Evolutionary conservation across 192 early-diverging fungal species (phyloP).

Genomic region (Spinellus fusiger): DNA sequence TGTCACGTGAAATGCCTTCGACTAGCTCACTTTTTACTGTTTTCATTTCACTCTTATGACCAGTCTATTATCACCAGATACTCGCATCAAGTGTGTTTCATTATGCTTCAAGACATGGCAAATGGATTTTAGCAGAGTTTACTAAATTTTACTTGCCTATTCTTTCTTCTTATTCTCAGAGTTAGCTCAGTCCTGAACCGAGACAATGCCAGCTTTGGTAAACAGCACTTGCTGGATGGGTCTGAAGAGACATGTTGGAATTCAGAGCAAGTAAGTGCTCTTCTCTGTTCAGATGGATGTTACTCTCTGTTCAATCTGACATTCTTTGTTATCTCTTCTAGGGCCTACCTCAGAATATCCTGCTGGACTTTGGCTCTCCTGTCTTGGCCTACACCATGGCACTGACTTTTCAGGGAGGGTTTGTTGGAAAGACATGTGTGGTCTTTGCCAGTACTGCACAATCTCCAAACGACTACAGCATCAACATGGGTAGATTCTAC

Average conservation of each 20-base stretch:
- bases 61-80: constrained; percentile 3
- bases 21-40: neutral
- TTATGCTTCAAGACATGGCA: too few relatives aligned
- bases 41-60: neutral
- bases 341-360: constrained; percentile 71
- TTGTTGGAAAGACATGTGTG: constrained; percentile 67
- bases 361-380: constrained; percentile 56
- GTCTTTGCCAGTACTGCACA: constrained; percentile 40
- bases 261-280: constrained; percentile 63
- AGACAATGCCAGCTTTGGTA: constrained; percentile 71
- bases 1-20: neutral
- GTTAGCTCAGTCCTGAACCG: constrained; percentile 86
- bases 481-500: constrained; percentile 49
- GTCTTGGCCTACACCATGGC: constrained; percentile 35
- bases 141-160: neutral
- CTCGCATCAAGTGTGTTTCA: constrained; percentile 9
- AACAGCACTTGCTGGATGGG: constrained; percentile 74
- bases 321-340: constrained; percentile 14
- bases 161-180: constrained; percentile 39
- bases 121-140: too few relatives aligned
- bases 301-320: neutral
- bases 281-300: neutral
- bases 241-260: constrained; percentile 91
- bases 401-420: constrained; percentile 86
- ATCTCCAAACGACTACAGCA: constrained; percentile 26